Evolutionary conservation across 2,329 filamentous ascomycete species (phyloP).

Genomic region (Bretziella fagacearum): DNA sequence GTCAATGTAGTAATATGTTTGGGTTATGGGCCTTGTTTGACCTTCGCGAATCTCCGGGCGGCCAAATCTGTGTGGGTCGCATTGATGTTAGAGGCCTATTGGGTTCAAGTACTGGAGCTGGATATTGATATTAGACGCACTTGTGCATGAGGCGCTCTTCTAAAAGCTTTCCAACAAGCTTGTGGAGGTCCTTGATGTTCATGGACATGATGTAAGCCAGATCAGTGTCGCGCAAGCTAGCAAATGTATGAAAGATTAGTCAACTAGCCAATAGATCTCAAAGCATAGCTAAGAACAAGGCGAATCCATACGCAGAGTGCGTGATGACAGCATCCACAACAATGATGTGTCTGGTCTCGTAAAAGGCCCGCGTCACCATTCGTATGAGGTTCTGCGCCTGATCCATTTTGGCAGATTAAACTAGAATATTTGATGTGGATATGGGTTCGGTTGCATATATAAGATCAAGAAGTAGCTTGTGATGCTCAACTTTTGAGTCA

Average conservation of each 20-base stretch:
- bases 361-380: slow-evolving; percentile 73
- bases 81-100: not conserved
- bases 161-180: slow-evolving; percentile 66
- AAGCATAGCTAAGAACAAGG: slow-evolving; percentile 19
- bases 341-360: slow-evolving; percentile 67
- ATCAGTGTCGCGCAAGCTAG: slow-evolving; percentile 73
- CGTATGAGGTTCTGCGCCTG: slow-evolving; percentile 62
- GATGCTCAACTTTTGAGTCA: no score
- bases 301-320: slow-evolving; percentile 50
- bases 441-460: no score
- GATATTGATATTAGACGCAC: slow-evolving; percentile 5
- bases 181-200: slow-evolving; percentile 82
- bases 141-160: slow-evolving; percentile 53
- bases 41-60: slow-evolving; percentile 62
- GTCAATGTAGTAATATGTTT: slow-evolving; percentile 95
- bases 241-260: slow-evolving; percentile 36
- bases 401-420: slow-evolving; percentile 25
- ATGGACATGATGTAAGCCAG: slow-evolving; percentile 73
- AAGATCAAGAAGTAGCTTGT: no score
- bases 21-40: slow-evolving; percentile 62
- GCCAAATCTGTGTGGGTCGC: slow-evolving; percentile 9
- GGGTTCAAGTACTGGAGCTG: not conserved
- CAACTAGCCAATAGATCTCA: not conserved
- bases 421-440: not conserved
- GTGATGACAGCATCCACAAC: slow-evolving; percentile 74